Evolutionary conservation across 495 filamentous ascomycete species (phyloP).

Genomic region (Paragyromitra xinjiangensis): DNA sequence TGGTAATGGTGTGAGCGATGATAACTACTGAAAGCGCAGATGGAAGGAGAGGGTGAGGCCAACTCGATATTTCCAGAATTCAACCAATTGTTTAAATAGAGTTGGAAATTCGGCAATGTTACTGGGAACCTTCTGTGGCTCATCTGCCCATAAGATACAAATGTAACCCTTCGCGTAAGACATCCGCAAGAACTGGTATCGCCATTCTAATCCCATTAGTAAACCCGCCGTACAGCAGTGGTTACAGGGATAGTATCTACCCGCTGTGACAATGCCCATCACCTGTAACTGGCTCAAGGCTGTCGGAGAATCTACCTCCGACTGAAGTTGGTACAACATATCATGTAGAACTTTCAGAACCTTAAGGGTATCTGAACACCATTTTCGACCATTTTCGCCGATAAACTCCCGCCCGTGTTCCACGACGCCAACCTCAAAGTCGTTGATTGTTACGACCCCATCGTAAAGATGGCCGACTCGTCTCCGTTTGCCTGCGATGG

Average conservation of each 20-base stretch:
- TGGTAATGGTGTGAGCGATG: neutral
- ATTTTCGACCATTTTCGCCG: constrained; percentile 16
- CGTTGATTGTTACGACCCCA: constrained; percentile 8
- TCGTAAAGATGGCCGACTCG: constrained; percentile 31
- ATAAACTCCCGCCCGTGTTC: constrained; percentile 12
- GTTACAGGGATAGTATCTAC: neutral
- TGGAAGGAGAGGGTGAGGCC: neutral
- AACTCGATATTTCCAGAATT: constrained; percentile 19
- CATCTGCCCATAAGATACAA: neutral
- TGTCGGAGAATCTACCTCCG: neutral
- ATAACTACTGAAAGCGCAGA: neutral
- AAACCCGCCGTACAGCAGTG: neutral
- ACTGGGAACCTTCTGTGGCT: neutral
- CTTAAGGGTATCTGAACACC: constrained; percentile 23
- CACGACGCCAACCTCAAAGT: neutral
- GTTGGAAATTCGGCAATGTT: neutral
- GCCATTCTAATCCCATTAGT: neutral
- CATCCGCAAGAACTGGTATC: constrained; percentile 17
- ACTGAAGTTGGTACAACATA: constrained; percentile 22
- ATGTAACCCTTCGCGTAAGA: neutral
- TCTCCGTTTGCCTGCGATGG: constrained; percentile 5
- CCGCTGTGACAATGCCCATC: constrained; percentile 1
- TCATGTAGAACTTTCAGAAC: constrained; percentile 20
- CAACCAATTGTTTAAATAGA: neutral
- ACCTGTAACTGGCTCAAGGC: neutral